Conservation (phyloP, 306 rosid species). For the Hippophae tibetana region DNA sequence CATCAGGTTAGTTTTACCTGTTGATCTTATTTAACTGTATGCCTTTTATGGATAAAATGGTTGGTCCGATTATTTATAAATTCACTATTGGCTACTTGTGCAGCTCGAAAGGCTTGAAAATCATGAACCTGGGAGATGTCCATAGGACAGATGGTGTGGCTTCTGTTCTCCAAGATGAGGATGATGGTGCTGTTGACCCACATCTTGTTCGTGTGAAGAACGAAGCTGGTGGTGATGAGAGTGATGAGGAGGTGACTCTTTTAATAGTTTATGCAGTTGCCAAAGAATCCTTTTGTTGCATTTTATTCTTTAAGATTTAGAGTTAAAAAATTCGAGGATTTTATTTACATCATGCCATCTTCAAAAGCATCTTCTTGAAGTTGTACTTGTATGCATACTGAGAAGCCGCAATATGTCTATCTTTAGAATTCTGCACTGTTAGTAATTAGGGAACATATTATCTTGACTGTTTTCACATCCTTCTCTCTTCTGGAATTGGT, state of each 20-base stretch:
- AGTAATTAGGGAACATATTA: too few species aligned
- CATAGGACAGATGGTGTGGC: slow-evolving; percentile 59
- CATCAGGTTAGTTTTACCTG: slow-evolving; percentile 54
- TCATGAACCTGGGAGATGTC: slow-evolving; percentile 79
- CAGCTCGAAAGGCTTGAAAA: slow-evolving; percentile 91
- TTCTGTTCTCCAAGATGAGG: slow-evolving; percentile 72
- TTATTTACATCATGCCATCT: too few species aligned
- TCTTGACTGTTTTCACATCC: too few species aligned
- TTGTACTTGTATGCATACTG: too few species aligned
- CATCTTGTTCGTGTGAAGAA: slow-evolving; percentile 89
- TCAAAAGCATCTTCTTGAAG: too few species aligned
- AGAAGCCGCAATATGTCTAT: too few species aligned
- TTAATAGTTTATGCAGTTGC: neutral
- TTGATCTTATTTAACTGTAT: slow-evolving; percentile 1
- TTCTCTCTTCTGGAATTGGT: too few species aligned
- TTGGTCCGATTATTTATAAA: neutral
- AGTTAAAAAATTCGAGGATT: too few species aligned
- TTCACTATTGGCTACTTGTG: slow-evolving; percentile 23
- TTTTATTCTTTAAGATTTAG: too few species aligned
- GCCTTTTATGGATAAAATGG: too few species aligned
- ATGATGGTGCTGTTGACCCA: slow-evolving; percentile 89
- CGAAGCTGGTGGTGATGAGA: slow-evolving; percentile 88
- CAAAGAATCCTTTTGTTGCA: too few species aligned
- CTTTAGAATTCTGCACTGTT: too few species aligned
- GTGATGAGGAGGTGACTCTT: slow-evolving; percentile 81